These are phyloP conservation scores for Cordia subcordata DNA, from an alignment of 257 asterid species.

Conservation along the genomic window DNA sequence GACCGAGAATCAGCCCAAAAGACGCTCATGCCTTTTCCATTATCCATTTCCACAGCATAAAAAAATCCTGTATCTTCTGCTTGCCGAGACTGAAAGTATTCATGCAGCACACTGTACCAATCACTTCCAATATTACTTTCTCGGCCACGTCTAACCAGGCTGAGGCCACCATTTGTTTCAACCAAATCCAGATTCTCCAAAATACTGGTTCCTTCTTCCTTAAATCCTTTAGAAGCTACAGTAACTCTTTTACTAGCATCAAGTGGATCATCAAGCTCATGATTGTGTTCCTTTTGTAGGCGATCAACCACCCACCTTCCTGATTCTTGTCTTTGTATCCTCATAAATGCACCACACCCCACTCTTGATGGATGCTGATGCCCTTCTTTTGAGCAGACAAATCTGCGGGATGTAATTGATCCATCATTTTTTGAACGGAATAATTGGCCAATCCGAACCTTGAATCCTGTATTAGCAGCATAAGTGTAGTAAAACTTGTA, in stretches of 20 bases:
- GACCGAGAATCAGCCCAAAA: conserved; percentile 90
- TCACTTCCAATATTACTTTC: conserved; percentile 49
- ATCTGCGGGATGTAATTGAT: conserved; percentile 90
- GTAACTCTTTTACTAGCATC: conserved; percentile 44
- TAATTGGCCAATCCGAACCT: conserved; percentile 84
- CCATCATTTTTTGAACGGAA: conserved; percentile 93
- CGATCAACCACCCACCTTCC: conserved; percentile 94
- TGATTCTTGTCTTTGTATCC: conserved; percentile 85
- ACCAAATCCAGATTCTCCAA: conserved; percentile 81
- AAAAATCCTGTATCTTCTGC: conserved; percentile 87
- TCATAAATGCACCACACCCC: conserved; percentile 96
- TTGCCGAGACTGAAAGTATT: conserved; percentile 81
- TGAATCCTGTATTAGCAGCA: conserved; percentile 67
- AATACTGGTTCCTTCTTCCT: conserved; percentile 58
- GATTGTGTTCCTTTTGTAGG: conserved; percentile 77
- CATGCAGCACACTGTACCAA: conserved; percentile 71
- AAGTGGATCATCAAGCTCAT: conserved; percentile 41
- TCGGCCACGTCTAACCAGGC: conserved; percentile 59
- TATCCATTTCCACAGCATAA: conserved; percentile 72
- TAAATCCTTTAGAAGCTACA: conserved; percentile 44
- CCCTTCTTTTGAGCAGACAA: conserved; percentile 97
- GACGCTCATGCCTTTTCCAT: conserved; percentile 62
- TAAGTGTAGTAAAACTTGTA: conserved; percentile 65
- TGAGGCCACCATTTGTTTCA: conserved; percentile 76
- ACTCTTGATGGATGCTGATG: conserved; percentile 95